Conservation (phyloP, 2,329 filamentous ascomycete genomes). For the Ilyonectria sp. region DNA sequence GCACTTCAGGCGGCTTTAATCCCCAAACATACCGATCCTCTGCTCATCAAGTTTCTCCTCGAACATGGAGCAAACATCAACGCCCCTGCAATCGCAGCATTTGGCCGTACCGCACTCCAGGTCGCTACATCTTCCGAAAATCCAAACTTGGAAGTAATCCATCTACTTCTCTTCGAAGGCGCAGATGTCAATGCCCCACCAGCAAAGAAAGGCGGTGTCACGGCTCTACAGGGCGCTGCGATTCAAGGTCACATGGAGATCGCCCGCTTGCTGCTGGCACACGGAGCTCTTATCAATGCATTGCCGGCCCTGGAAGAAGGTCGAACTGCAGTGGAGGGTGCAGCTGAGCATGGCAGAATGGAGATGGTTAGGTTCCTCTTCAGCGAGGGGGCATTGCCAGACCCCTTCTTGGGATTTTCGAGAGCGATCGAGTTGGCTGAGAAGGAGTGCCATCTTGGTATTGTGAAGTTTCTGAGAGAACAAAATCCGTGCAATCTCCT, state of each 20-base stretch:
- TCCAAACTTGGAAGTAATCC: neutral
- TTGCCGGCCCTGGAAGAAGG: neutral
- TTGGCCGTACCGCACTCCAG: slow-evolving; percentile 2
- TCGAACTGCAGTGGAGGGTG: slow-evolving; percentile 17
- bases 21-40: neutral
- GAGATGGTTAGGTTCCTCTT: slow-evolving; percentile 22
- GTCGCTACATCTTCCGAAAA: neutral
- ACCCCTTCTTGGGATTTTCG: neutral
- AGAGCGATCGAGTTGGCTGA: slow-evolving; percentile 9
- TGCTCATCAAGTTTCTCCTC: neutral
- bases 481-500: neutral
- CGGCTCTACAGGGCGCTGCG: slow-evolving; percentile 17
- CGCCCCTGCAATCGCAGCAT: neutral
- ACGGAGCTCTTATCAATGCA: neutral
- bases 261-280: neutral
- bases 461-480: neutral
- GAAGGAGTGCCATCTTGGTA: slow-evolving; percentile 2
- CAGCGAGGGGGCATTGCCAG: slow-evolving; percentile 1
- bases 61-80: neutral
- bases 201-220: neutral
- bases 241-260: slow-evolving; percentile 13
- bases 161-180: neutral
- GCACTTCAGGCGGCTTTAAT: neutral
- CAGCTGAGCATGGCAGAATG: slow-evolving; percentile 24
- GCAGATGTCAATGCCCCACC: slow-evolving; percentile 16